Percentiles rank a stretch among this genome's conserved stretches.
Conservation (phyloP, 2,329 filamentous ascomycete genomes). For the Phaeoacremonium minimum region DNA sequence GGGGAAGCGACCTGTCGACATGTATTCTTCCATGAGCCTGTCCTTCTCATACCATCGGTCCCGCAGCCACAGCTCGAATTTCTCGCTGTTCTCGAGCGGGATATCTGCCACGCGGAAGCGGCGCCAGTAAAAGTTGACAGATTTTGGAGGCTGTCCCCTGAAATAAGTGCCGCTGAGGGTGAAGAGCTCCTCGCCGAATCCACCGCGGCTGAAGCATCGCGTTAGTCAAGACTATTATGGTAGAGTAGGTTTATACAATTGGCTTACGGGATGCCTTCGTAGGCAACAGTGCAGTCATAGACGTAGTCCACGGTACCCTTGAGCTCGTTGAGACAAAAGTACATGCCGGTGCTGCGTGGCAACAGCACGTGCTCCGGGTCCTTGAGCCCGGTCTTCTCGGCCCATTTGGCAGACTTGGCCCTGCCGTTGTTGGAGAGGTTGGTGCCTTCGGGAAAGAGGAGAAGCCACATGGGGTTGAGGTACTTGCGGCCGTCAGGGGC, state of each 20-base stretch:
- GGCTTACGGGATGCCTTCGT: constrained; percentile 87
- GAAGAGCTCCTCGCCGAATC: constrained; percentile 89
- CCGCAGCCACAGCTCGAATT: constrained; percentile 81
- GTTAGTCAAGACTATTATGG: background rate
- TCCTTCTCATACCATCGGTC: constrained; percentile 93
- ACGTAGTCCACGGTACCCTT: constrained; percentile 73
- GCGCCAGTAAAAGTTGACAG: constrained; percentile 95
- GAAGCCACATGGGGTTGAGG: constrained; percentile 81
- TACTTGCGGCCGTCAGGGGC: constrained; percentile 51
- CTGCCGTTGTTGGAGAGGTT: constrained; percentile 71
- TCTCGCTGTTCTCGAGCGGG: constrained; percentile 66
- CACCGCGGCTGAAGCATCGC: constrained; percentile 54
- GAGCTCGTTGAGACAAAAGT: constrained; percentile 74
- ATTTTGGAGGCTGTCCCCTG: constrained; percentile 83
- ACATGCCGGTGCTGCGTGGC: constrained; percentile 75
- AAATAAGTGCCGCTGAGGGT: constrained; percentile 84
- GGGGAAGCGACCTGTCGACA: constrained; percentile 75
- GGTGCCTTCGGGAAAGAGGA: constrained; percentile 85
- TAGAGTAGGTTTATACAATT: too few species aligned
- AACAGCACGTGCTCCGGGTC: constrained; percentile 73
- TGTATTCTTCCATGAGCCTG: constrained; percentile 77
- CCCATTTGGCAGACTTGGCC: constrained; percentile 69
- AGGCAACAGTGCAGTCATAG: constrained; percentile 92
- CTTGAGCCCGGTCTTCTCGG: constrained; percentile 67
- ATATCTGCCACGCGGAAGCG: constrained; percentile 78